Conservation (phyloP, 2,329 filamentous ascomycete genomes). For the Tolypocladium ovalisporum region DNA sequence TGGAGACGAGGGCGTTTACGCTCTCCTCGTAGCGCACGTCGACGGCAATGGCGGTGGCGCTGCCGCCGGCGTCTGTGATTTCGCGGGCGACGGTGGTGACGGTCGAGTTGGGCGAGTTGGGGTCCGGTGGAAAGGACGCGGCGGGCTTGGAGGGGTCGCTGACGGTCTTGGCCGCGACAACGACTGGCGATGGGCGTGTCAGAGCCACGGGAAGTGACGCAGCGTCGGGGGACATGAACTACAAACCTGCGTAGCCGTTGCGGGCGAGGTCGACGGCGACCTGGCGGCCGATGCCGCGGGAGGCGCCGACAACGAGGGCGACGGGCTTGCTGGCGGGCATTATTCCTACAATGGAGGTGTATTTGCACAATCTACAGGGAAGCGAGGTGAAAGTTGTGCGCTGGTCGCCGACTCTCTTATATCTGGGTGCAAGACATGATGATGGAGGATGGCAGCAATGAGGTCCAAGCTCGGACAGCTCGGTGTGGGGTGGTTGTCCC, state of each 20-base stretch:
- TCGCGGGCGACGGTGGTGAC: slow-evolving; percentile 72
- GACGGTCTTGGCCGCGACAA: slow-evolving; percentile 66
- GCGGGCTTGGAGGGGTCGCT: slow-evolving; percentile 46
- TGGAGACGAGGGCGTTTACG: slow-evolving; percentile 47
- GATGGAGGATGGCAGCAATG: not conserved
- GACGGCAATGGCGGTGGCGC: slow-evolving; percentile 54
- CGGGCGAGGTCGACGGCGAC: slow-evolving; percentile 66
- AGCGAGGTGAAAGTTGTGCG: too few species aligned
- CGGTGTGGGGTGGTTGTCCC: not conserved
- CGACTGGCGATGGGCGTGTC: slow-evolving; percentile 35
- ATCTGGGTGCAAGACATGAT: too few species aligned
- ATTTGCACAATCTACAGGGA: not conserved
- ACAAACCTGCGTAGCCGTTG: slow-evolving; percentile 62
- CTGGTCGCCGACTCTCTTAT: not conserved
- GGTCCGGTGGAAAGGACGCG: slow-evolving; percentile 59
- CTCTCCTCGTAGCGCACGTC: slow-evolving; percentile 57
- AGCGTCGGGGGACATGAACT: slow-evolving; percentile 1
- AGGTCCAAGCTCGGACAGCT: not conserved
- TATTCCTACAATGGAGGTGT: not conserved
- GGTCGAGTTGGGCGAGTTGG: slow-evolving; percentile 64
- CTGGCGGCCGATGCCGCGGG: slow-evolving; percentile 71
- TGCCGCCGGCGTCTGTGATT: slow-evolving; percentile 53
- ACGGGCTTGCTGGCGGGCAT: slow-evolving; percentile 32
- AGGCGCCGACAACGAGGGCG: slow-evolving; percentile 64
- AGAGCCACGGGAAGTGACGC: not conserved